Evolutionary conservation across 768 basidiomycete species (phyloP).

Genomic region (Amanita rimosa): DNA sequence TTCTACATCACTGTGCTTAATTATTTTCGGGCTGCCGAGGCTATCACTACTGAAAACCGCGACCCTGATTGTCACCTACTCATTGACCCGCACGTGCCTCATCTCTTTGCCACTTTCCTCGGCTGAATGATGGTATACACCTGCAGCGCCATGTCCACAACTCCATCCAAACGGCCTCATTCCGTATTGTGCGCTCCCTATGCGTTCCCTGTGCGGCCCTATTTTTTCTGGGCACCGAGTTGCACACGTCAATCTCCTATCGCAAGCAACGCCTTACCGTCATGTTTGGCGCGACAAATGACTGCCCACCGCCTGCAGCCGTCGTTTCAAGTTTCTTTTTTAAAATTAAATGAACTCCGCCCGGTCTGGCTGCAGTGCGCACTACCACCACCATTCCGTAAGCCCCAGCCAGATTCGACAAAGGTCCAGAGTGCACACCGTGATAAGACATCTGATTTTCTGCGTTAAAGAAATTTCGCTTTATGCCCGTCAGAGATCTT

Average conservation of each 20-base stretch:
- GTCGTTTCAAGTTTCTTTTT: no score
- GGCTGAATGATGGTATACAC: no score
- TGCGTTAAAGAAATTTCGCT: neutral
- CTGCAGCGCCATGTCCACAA: no score
- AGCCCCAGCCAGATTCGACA: neutral
- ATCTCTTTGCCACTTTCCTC: neutral
- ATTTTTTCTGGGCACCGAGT: neutral
- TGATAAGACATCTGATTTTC: neutral
- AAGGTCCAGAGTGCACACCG: neutral
- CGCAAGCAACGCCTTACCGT: neutral
- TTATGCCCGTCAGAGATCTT: neutral
- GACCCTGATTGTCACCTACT: neutral
- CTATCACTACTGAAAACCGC: neutral
- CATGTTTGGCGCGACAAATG: neutral
- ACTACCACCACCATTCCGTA: neutral
- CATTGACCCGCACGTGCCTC: no score
- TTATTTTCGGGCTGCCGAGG: neutral
- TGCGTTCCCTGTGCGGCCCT: neutral
- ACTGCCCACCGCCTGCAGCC: neutral
- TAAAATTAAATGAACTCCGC: no score
- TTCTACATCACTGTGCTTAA: neutral
- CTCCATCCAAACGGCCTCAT: no score
- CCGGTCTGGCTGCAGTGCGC: neutral
- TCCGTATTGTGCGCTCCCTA: neutral
- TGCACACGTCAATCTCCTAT: neutral